Conservation (phyloP, 2,329 filamentous ascomycete genomes). For the Colletotrichum liriopes region DNA sequence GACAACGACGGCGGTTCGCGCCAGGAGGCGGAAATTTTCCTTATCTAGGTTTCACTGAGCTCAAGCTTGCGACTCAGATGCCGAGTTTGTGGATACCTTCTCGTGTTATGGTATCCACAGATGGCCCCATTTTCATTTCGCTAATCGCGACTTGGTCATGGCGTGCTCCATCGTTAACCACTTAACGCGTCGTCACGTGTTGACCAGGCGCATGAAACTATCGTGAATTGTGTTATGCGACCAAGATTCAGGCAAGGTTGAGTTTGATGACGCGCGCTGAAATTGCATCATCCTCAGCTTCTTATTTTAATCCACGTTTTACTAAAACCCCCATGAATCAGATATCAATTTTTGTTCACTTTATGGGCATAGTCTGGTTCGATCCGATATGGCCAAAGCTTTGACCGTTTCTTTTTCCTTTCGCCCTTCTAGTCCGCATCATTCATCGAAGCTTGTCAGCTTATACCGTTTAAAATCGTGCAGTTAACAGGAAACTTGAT, state of each 20-base stretch:
- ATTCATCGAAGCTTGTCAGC: too few relatives aligned
- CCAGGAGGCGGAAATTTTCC: slow-evolving; percentile 26
- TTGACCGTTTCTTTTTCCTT: too few relatives aligned
- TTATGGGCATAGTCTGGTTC: too few relatives aligned
- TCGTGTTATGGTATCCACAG: slow-evolving; percentile 12
- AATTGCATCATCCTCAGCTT: neutral
- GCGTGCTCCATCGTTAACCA: neutral
- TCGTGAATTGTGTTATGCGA: neutral
- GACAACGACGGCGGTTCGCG: slow-evolving; percentile 9
- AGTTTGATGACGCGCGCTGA: neutral
- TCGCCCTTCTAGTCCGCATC: too few relatives aligned
- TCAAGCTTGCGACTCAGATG: slow-evolving; percentile 9
- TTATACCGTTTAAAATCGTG: too few relatives aligned
- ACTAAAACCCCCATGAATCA: neutral
- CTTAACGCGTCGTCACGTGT: slow-evolving; percentile 28
- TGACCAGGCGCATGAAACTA: neutral
- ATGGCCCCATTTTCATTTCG: slow-evolving; percentile 24
- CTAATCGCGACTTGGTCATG: slow-evolving; percentile 17
- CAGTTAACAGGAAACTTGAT: too few relatives aligned
- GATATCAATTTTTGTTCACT: neutral
- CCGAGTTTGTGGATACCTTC: slow-evolving; percentile 18
- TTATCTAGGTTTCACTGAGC: slow-evolving; percentile 17
- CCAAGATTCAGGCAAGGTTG: neutral
- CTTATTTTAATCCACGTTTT: neutral
- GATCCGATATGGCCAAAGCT: too few relatives aligned